Percentiles rank a stretch among this genome's conserved stretches.
These are phyloP conservation scores for Globisporangium viniferum DNA, from an alignment of 352 stramenopile species.

Conservation along the genomic window DNA sequence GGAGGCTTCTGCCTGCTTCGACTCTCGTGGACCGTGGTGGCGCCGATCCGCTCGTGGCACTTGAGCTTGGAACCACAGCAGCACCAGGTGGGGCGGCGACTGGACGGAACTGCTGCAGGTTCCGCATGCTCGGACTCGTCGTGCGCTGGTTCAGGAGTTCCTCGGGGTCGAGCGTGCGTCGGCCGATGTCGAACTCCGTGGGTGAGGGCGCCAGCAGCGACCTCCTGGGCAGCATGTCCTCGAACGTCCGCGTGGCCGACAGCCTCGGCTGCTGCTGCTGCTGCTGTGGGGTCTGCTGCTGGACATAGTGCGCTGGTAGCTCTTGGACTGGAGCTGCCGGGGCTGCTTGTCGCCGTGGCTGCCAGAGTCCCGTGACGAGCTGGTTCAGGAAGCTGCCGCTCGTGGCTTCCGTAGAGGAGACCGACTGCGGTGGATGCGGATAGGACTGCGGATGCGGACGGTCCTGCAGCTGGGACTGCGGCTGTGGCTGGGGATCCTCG, in stretches of 20 bases:
- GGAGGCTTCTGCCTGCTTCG: conserved; percentile 11
- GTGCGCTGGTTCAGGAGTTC: conserved; percentile 15
- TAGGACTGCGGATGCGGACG: neutral
- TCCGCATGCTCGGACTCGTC: conserved; percentile 29
- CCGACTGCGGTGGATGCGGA: neutral
- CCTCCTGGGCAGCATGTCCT: conserved; percentile 25
- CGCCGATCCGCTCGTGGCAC: neutral
- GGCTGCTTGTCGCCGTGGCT: neutral
- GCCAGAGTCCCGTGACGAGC: conserved; percentile 3
- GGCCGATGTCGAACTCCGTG: conserved; percentile 16
- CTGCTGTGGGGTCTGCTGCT: conserved; percentile 1
- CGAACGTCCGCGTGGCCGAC: conserved; percentile 19
- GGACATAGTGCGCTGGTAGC: neutral
- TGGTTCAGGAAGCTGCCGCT: conserved; percentile 6
- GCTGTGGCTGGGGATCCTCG: neutral
- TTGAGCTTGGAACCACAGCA: neutral
- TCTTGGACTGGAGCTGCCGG: neutral
- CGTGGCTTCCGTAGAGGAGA: neutral
- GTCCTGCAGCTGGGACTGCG: too few relatives aligned
- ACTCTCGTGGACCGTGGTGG: neutral
- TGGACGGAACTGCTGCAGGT: conserved; percentile 32
- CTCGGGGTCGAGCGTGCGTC: conserved; percentile 29
- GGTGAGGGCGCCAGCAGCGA: conserved; percentile 27
- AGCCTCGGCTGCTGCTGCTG: neutral
- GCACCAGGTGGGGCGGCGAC: conserved; percentile 15